These are phyloP conservation scores for Prunus mongolica DNA, from an alignment of 306 rosid species.

Conservation along the genomic window DNA sequence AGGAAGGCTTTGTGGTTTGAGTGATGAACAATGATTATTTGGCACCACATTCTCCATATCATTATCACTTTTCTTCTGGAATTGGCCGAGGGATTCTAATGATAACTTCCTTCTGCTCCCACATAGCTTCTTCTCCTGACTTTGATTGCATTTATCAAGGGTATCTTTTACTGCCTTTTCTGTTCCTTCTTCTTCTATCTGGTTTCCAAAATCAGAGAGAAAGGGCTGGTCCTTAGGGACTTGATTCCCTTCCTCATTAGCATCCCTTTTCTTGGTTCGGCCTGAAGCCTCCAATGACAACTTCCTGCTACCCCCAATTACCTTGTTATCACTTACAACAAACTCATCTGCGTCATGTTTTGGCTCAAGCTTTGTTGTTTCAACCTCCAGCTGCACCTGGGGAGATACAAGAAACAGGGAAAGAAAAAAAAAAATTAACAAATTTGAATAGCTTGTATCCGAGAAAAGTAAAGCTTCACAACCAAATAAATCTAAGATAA, in stretches of 20 bases:
- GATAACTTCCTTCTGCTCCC: constrained; percentile 26
- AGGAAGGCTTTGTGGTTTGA: background rate
- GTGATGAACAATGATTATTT: constrained; percentile 3
- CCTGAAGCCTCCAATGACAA: constrained; percentile 16
- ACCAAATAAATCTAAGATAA: background rate
- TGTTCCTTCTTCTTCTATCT: constrained; percentile 17
- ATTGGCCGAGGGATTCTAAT: constrained; percentile 8
- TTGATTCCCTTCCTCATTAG: constrained; percentile 3
- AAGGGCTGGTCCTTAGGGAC: background rate
- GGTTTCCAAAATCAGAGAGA: background rate
- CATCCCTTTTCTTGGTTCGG: background rate
- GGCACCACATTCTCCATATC: constrained; percentile 1
- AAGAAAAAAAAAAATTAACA: background rate
- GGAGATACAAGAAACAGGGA: background rate
- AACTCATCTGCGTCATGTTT: background rate
- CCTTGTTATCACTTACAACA: constrained; percentile 8
- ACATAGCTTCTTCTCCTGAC: constrained; percentile 19
- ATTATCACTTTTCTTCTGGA: constrained; percentile 5
- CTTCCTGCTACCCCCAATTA: constrained; percentile 21
- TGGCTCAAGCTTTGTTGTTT: background rate
- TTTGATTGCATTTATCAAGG: constrained; percentile 3
- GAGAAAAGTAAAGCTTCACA: background rate
- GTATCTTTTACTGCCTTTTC: constrained; percentile 2
- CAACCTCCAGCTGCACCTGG: constrained; percentile 19
- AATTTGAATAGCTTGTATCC: background rate